Evolutionary conservation across 164 flowering plant species (phyloP), one percentile per base, ranked within the genome.

Genomic region (Echeveria elegans): DNA sequence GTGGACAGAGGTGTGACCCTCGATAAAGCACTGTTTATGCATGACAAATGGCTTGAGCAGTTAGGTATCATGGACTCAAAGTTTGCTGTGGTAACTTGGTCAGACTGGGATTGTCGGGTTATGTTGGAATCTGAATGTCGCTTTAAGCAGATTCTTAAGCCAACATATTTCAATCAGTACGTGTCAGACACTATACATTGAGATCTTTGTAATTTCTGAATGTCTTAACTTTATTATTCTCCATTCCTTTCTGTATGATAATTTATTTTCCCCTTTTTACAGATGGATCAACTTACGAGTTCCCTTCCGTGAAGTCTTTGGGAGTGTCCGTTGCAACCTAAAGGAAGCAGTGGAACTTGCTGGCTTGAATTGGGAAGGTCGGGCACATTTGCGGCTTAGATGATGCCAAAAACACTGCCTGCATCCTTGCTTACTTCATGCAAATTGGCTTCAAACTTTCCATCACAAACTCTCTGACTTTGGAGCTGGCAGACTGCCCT

Each of bases 81-180:
- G 69, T 94, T 94, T 80, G 96, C 91, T 68, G 92, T 94, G 30
- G 97, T 91, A 38, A 94, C 97, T 34, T 91, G 99, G 99, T 88
- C 97, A 7, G 83, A 88, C 75, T 94, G 99, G 99, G 99, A 94
- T 72, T 94, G 97, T 67, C 77, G 78, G 15, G 93, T 94, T 19
- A 86, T 91, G 96, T 72, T 94, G 80, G 99, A 94, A 78, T 86
- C 96, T 36, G 97, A 94, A 70, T 94, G 99, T 77, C 84, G 87
- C 32, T 87, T 75, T 80, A 94, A 94, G 82, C 83, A 78, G 72
- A 88, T 94, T 38, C 69, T 83, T 6, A 94, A 94, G 77, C 97
- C 99, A 34, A 83, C 93, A 36, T 94, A 94, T 75, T 94, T 94
- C 68, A 85, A 94, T 77, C 70, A 89, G 98, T 90, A 79, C 74